These are phyloP conservation scores for Fagus sylvatica DNA, from an alignment of 306 rosid genomes.

Conservation along the genomic window DNA sequence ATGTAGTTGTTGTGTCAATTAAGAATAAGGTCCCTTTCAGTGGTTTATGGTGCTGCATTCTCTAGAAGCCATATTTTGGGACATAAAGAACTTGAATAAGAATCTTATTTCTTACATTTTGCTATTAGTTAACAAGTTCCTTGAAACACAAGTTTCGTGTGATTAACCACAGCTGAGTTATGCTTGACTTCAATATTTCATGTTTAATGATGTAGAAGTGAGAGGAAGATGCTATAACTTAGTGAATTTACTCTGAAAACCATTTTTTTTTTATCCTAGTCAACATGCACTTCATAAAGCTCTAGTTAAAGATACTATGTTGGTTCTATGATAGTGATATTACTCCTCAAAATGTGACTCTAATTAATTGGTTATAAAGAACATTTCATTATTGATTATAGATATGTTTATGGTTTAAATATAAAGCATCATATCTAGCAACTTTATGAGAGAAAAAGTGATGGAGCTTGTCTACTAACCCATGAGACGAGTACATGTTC, in stretches of 20 bases:
- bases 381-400: background rate
- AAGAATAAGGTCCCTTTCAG: too few species aligned
- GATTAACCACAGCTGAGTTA: too few species aligned
- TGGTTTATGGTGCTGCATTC: too few species aligned
- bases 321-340: background rate
- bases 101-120: background rate
- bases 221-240: background rate
- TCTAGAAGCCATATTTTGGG: too few species aligned
- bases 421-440: background rate
- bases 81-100: too few species aligned
- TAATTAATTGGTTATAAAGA: background rate
- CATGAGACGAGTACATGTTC: conserved; percentile 95
- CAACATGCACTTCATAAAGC: background rate
- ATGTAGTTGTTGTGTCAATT: too few species aligned
- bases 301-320: background rate
- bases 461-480: conserved; percentile 50
- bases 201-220: background rate
- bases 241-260: background rate
- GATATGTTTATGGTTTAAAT: background rate
- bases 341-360: background rate
- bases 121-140: too few species aligned
- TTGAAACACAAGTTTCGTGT: too few species aligned
- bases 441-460: background rate
- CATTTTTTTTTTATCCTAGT: background rate
- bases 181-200: too few species aligned